Evolutionary conservation across 2,329 filamentous ascomycete genomes (phyloP).

Genomic region (Apiospora arundinis): DNA sequence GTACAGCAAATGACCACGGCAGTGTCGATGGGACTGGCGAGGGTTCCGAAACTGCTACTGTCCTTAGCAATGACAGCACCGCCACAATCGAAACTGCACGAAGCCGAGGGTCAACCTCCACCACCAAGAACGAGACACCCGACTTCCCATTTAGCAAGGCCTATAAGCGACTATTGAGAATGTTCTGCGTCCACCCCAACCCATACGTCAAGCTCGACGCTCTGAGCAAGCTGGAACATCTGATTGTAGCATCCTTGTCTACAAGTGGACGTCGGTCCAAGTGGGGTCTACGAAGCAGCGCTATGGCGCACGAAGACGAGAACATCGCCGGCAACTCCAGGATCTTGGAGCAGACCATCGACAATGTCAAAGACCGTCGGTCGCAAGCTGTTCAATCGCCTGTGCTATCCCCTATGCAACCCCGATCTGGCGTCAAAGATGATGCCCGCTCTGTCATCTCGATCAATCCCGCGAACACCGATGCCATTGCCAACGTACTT

Average conservation of each 20-base stretch:
- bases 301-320: constrained; percentile 42
- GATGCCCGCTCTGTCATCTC: constrained; percentile 58
- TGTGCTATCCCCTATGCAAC: constrained; percentile 42
- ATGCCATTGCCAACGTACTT: constrained; percentile 70
- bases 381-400: constrained; percentile 58
- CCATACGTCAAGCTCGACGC: constrained; percentile 86
- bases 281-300: constrained; percentile 44
- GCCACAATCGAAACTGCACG: constrained; percentile 47
- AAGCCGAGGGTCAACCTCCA: constrained; percentile 30
- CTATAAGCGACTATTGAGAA: constrained; percentile 79
- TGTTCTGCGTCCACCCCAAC: constrained; percentile 89
- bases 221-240: constrained; percentile 80
- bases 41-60: constrained; percentile 44
- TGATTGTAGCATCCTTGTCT: constrained; percentile 78
- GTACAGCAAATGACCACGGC: constrained; percentile 52
- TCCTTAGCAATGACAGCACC: constrained; percentile 50
- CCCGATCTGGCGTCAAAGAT: constrained; percentile 49
- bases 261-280: constrained; percentile 54
- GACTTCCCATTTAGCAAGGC: constrained; percentile 83
- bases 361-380: constrained; percentile 72
- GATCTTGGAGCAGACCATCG: constrained; percentile 70
- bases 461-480: constrained; percentile 60
- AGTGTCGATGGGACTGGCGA: constrained; percentile 44
- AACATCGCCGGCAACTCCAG: constrained; percentile 45
- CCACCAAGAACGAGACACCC: constrained; percentile 42